These are phyloP conservation scores for Tolypocladium album DNA, from an alignment of 2,329 filamentous ascomycete species.

Conservation along the genomic window DNA sequence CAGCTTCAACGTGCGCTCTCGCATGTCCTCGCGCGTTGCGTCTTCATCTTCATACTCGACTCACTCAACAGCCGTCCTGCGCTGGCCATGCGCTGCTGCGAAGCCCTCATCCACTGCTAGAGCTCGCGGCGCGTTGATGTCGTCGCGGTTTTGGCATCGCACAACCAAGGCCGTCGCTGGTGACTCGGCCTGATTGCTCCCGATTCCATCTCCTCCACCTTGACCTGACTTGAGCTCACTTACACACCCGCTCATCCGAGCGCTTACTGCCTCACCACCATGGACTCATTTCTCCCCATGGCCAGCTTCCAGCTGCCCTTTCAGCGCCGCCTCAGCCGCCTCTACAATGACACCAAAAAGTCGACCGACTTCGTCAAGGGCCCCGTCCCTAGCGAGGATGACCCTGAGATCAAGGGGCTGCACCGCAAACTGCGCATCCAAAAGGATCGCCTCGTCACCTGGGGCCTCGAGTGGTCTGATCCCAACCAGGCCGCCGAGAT, in stretches of 20 bases:
- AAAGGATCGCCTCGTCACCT: slow-evolving; percentile 66
- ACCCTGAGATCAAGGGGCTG: slow-evolving; percentile 60
- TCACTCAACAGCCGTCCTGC: not conserved
- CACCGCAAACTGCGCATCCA: slow-evolving; percentile 72
- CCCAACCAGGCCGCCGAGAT: slow-evolving; percentile 59
- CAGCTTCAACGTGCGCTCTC: not conserved
- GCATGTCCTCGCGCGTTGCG: not conserved
- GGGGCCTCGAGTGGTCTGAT: slow-evolving; percentile 76
- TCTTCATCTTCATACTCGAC: not conserved
- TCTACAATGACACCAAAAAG: slow-evolving; percentile 75
- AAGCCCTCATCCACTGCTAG: not conserved
- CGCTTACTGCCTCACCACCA: slow-evolving; percentile 11
- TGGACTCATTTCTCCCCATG: slow-evolving; percentile 41
- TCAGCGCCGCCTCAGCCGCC: slow-evolving; percentile 54
- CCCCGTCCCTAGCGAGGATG: slow-evolving; percentile 49
- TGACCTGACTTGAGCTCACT: not conserved
- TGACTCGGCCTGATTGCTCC: not conserved
- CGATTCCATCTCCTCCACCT: not conserved
- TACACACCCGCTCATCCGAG: not conserved
- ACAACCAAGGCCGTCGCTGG: not conserved
- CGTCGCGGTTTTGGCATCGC: not conserved
- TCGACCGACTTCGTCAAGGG: slow-evolving; percentile 64
- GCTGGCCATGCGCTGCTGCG: not conserved
- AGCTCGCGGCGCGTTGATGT: not conserved
- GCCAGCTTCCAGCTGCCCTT: slow-evolving; percentile 46